These are phyloP conservation scores for Lanmaoa rubissima DNA, from an alignment of 768 basidiomycete species.

Conservation along the genomic window DNA sequence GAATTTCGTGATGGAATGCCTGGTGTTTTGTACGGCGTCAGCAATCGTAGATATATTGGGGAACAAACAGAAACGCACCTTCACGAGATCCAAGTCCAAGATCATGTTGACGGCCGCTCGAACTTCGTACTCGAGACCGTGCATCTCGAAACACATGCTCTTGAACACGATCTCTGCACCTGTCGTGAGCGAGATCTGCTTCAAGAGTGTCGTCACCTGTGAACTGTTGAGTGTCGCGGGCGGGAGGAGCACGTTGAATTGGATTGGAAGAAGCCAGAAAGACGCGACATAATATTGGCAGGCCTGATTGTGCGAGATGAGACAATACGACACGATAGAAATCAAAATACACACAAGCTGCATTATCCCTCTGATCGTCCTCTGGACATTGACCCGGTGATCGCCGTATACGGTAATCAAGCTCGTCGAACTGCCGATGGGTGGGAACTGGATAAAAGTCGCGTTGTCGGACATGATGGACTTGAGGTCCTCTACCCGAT, in stretches of 20 bases:
- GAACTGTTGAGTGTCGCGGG: slow-evolving; percentile 77
- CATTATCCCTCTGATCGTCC: slow-evolving; percentile 94
- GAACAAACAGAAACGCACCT: slow-evolving; percentile 46
- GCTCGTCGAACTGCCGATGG: slow-evolving; percentile 89
- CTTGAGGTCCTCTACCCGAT: slow-evolving; percentile 90
- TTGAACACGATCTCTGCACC: slow-evolving; percentile 97
- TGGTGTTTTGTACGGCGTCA: slow-evolving; percentile 28
- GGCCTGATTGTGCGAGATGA: slow-evolving; percentile 49
- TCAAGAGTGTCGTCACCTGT: slow-evolving; percentile 80
- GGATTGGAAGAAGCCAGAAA: slow-evolving; percentile 92
- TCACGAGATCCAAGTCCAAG: slow-evolving; percentile 87
- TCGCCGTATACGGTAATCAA: slow-evolving; percentile 94
- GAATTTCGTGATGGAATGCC: slow-evolving; percentile 96
- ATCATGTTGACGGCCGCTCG: slow-evolving; percentile 82
- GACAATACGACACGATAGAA: slow-evolving; percentile 19
- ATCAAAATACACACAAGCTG: slow-evolving; percentile 66
- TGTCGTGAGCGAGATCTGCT: slow-evolving; percentile 81
- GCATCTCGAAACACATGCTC: slow-evolving; percentile 96
- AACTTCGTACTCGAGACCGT: slow-evolving; percentile 91
- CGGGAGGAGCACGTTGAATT: slow-evolving; percentile 89
- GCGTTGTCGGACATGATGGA: slow-evolving; percentile 95
- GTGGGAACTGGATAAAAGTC: slow-evolving; percentile 91
- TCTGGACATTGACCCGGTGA: slow-evolving; percentile 88
- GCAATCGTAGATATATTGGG: background rate
- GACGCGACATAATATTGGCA: slow-evolving; percentile 97